Conservation (phyloP, 129 eudicot species). For the Smallanthus sonchifolius region DNA sequence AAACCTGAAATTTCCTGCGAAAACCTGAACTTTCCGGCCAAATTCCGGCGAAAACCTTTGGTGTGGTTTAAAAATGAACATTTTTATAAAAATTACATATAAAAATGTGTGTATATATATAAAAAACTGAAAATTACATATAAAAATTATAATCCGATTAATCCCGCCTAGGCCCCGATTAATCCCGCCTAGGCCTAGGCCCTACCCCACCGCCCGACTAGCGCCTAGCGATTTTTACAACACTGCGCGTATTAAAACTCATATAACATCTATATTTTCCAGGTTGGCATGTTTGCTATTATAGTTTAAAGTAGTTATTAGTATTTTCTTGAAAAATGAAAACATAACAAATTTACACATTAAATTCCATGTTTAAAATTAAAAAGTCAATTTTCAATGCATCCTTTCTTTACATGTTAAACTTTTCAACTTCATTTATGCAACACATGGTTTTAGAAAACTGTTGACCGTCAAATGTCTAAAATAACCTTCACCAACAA, state of each 20-base stretch:
- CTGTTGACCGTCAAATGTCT: not conserved
- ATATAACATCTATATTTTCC: not conserved
- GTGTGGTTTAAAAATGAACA: too few species aligned
- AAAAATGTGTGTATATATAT: too few species aligned
- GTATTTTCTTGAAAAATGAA: not conserved
- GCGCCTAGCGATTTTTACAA: too few species aligned
- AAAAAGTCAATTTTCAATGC: not conserved
- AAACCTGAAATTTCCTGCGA: too few species aligned
- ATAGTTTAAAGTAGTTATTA: not conserved
- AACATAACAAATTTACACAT: not conserved
- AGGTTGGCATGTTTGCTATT: not conserved
- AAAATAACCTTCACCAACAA: not conserved
- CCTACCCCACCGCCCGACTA: too few species aligned
- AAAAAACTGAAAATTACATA: too few species aligned
- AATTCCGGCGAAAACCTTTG: too few species aligned
- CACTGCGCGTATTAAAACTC: not conserved
- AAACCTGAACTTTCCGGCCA: too few species aligned
- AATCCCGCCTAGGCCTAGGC: too few species aligned
- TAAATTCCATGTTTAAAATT: not conserved
- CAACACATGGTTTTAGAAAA: not conserved
- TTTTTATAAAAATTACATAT: too few species aligned
- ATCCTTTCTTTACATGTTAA: not conserved
- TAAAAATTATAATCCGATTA: too few species aligned
- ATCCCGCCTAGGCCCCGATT: too few species aligned
- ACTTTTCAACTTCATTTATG: not conserved